Evolutionary conservation across 768 basidiomycete genomes (phyloP).

Genomic region (Rhizopogon salebrosus): DNA sequence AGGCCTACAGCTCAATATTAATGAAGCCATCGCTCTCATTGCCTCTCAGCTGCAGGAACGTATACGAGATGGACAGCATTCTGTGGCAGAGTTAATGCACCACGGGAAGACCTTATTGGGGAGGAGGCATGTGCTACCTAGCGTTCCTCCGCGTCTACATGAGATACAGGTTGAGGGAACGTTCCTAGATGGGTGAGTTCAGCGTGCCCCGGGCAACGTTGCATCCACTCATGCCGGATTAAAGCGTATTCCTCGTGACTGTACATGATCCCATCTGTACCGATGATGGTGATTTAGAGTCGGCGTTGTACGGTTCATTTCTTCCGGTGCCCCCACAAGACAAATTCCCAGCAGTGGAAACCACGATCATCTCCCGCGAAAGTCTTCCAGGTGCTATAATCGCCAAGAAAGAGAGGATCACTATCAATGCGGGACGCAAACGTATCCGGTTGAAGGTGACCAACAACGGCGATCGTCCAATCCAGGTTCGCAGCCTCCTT

Average conservation of each 20-base stretch:
- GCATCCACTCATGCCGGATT: not conserved
- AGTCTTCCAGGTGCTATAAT: conserved; percentile 75
- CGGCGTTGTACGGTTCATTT: conserved; percentile 95
- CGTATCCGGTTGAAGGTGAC: conserved; percentile 71
- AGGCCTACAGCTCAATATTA: conserved; percentile 81
- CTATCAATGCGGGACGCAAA: conserved; percentile 71
- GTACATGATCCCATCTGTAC: conserved; percentile 94
- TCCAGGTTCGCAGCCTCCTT: conserved; percentile 54
- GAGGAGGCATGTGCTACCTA: conserved; percentile 80
- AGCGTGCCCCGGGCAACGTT: not conserved
- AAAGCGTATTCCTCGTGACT: conserved; percentile 84
- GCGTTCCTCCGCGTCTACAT: conserved; percentile 69
- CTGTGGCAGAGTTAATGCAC: conserved; percentile 90
- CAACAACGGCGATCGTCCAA: conserved; percentile 89
- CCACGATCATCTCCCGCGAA: conserved; percentile 43
- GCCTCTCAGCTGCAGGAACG: conserved; percentile 90
- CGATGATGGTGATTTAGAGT: conserved; percentile 66
- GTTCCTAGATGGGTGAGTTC: conserved; percentile 72
- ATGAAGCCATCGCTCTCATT: conserved; percentile 87
- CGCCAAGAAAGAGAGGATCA: conserved; percentile 55
- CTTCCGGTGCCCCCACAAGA: conserved; percentile 69
- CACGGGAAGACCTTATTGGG: conserved; percentile 87
- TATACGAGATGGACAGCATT: conserved; percentile 85
- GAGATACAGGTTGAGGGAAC: conserved; percentile 95
- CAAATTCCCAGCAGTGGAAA: conserved; percentile 55